phyloP scores from a whole-genome alignment of 2,329 filamentous ascomycete genomes.

The Microdochium trichocladiopsis region DNA sequence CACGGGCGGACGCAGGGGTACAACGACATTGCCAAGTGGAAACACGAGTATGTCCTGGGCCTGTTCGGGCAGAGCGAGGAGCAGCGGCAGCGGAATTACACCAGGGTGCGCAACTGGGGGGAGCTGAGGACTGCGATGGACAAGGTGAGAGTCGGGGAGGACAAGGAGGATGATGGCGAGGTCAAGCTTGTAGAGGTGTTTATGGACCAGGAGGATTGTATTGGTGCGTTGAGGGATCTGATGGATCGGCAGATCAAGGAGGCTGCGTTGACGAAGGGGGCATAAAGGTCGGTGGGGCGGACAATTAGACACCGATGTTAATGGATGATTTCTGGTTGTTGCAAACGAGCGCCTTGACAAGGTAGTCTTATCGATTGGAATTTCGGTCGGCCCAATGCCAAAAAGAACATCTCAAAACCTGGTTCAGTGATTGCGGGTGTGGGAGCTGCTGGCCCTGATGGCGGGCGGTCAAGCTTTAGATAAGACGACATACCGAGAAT shows the following conservation, averaged over 20 bases:
- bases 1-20: conserved; percentile 45
- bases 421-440: no score
- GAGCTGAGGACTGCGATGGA: conserved; percentile 27
- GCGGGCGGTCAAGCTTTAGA: no score
- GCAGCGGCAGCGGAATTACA: conserved; percentile 17
- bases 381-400: no score
- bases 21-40: conserved; percentile 48
- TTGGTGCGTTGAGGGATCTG: conserved; percentile 8
- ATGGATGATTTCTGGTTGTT: no score
- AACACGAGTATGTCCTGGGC: conserved; percentile 37
- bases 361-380: no score
- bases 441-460: no score
- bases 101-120: conserved; percentile 31
- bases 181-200: conserved; percentile 25
- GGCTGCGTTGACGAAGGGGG: background rate
- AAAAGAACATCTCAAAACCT: no score
- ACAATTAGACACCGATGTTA: no score
- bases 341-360: no score
- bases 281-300: no score
- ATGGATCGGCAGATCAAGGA: background rate
- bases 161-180: conserved; percentile 7
- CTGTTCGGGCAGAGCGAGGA: conserved; percentile 39
- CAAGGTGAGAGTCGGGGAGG: conserved; percentile 15
- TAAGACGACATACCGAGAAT: no score
- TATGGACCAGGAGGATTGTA: conserved; percentile 22